Base-by-base conservation (phyloP, 129 eudicot species). In the Rutidosis leptorrhynchoides region DNA sequence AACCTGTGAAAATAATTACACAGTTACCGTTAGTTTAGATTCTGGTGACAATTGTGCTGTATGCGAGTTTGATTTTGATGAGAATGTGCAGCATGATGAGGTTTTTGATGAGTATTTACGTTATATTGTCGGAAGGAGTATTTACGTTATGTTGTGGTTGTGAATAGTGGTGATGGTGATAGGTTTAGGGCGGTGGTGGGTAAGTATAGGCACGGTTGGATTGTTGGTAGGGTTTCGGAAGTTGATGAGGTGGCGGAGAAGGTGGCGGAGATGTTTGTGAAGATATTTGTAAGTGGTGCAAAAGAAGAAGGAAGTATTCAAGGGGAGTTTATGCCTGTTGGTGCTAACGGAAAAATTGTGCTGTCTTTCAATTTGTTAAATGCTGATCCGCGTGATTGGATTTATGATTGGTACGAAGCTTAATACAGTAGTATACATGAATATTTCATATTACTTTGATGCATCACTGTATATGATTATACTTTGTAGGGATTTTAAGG, bases 251-350 rank as follows among this genome's bases (percentile, higher is more conserved):
- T 68, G 55, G 88, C 74, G 67, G 81, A 83, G 83, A 84, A 35
- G 80, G 82, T 86, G 6, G 92, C 99, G 0, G 95, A 86, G 79
- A 75, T 84, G 40, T 89, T 93, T 61, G 75, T 84, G 30, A 84
- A 80, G 65, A 67, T 86, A 19, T 89, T 93, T 74, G 87, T 80
- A 64, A 86, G 84, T 77, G 96, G 99, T 72, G 90, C 82, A 32
- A 89, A 75, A 74, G 85, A 84, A 52, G 86, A 86, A 76, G 95
- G 86, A 57, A 54, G 74, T 9, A 77, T 86, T 28, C 80, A 64
- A n/a, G 85, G 88, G 60, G 99, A 93, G 79, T 93, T 89, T 72
- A 93, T 89, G 96, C 99, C 99, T 21, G 99, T 89, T 48, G 99
- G 96, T 60, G 96, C 96, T 21, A 95, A 93, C 82, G 99, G 99